Conservation (phyloP, 306 rosid genomes). For the Mucuna pruriens region DNA sequence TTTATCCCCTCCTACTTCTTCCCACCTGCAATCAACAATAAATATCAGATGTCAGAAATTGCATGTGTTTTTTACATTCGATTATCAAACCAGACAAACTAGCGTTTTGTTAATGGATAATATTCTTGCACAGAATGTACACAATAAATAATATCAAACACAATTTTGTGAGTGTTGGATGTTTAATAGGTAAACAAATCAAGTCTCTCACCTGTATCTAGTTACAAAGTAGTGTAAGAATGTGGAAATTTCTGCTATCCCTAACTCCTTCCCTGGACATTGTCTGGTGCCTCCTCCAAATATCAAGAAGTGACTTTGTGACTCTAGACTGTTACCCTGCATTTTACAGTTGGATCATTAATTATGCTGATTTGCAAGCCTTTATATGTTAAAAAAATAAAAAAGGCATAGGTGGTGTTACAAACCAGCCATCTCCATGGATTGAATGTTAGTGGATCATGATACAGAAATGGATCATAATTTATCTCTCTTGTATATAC, state of each 20-base stretch:
- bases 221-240: constrained; percentile 94
- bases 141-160: constrained; percentile 1
- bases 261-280: constrained; percentile 95
- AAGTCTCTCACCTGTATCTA: constrained; percentile 85
- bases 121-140: constrained; percentile 19
- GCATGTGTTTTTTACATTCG: neutral
- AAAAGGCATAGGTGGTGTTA: neutral
- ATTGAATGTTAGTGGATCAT: constrained; percentile 81
- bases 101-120: neutral
- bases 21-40: constrained; percentile 72
- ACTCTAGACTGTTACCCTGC: constrained; percentile 83
- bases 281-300: constrained; percentile 97
- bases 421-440: constrained; percentile 99
- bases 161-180: neutral
- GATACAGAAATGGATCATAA: constrained; percentile 73
- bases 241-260: constrained; percentile 90
- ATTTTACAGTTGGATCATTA: constrained; percentile 35
- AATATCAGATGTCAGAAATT: constrained; percentile 37
- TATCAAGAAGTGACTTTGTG: constrained; percentile 70
- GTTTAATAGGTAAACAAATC: neutral
- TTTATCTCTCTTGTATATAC: constrained; percentile 95
- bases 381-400: neutral
- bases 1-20: constrained; percentile 96
- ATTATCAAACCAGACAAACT: constrained; percentile 33
- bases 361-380: neutral